Conservation (phyloP, 2,329 filamentous ascomycete species). For the Phaeosphaeria sp. region DNA sequence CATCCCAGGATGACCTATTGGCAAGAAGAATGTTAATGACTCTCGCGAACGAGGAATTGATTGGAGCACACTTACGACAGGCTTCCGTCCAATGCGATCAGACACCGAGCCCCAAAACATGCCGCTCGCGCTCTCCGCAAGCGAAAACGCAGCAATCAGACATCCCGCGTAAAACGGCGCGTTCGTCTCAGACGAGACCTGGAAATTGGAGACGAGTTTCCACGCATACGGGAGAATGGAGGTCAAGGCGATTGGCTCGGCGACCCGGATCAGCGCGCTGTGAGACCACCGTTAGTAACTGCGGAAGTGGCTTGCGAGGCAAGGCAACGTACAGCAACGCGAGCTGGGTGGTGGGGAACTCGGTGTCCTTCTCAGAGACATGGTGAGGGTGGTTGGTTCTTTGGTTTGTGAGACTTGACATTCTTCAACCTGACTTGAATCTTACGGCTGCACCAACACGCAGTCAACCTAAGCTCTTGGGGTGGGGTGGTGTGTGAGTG, state of each 20-base stretch:
- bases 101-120: constrained; percentile 62
- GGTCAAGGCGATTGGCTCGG: constrained; percentile 90
- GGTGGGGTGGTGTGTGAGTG: constrained; percentile 2
- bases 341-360: constrained; percentile 82
- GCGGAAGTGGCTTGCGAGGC: neutral
- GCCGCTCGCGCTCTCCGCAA: constrained; percentile 84
- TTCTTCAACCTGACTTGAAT: constrained; percentile 56
- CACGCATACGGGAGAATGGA: constrained; percentile 85
- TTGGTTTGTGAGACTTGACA: constrained; percentile 67
- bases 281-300: constrained; percentile 10
- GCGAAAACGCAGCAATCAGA: constrained; percentile 89
- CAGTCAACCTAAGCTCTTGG: constrained; percentile 22
- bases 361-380: constrained; percentile 65
- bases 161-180: constrained; percentile 85
- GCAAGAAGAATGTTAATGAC: neutral
- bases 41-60: too few relatives aligned
- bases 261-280: constrained; percentile 85
- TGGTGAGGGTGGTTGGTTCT: constrained; percentile 65
- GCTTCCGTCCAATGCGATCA: constrained; percentile 50
- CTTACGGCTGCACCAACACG: constrained; percentile 56
- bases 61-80: constrained; percentile 39
- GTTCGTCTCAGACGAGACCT: constrained; percentile 45
- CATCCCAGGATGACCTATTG: constrained; percentile 56
- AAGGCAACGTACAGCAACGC: constrained; percentile 74
- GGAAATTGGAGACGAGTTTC: constrained; percentile 48